Conservation (phyloP, 2,329 filamentous ascomycete species). For the Phaeophleospora eucalypticola region DNA sequence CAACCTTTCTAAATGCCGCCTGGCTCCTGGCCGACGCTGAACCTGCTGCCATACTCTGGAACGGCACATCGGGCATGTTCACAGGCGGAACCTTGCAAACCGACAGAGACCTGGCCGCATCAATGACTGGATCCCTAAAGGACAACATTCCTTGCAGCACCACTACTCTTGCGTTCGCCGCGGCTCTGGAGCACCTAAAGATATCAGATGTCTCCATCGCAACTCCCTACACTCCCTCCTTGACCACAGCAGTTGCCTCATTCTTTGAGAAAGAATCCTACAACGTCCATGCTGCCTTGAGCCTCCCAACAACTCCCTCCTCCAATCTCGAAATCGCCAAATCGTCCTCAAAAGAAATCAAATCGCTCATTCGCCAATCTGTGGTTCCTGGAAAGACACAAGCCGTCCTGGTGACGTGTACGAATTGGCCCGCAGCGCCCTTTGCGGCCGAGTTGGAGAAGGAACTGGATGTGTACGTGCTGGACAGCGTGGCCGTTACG, state of each 20-base stretch:
- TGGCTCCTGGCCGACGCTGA: conserved; percentile 31
- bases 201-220: conserved; percentile 18
- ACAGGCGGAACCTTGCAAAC: conserved; percentile 19
- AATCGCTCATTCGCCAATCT: conserved; percentile 26
- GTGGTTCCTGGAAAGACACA: conserved; percentile 24
- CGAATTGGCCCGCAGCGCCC: conserved; percentile 32
- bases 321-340: conserved; percentile 21
- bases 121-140: conserved; percentile 12
- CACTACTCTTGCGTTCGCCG: conserved; percentile 21
- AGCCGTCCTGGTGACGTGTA: conserved; percentile 33
- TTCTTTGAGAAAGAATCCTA: conserved; percentile 18
- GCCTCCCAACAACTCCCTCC: conserved; percentile 12
- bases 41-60: conserved; percentile 32
- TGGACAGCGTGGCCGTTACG: conserved; percentile 35
- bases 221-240: conserved; percentile 17
- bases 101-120: conserved; percentile 14
- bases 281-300: conserved; percentile 9
- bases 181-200: conserved; percentile 14
- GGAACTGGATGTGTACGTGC: conserved; percentile 28
- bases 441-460: conserved; percentile 30
- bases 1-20: conserved; percentile 27
- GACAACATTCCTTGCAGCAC: conserved; percentile 20
- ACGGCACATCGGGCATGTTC: conserved; percentile 32
- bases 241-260: conserved; percentile 13
- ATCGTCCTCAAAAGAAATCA: conserved; percentile 19